Percentiles rank a stretch among this genome's conserved stretches.
These are phyloP conservation scores for Mrakia gelida DNA, from an alignment of 768 basidiomycete species.

Conservation along the genomic window DNA sequence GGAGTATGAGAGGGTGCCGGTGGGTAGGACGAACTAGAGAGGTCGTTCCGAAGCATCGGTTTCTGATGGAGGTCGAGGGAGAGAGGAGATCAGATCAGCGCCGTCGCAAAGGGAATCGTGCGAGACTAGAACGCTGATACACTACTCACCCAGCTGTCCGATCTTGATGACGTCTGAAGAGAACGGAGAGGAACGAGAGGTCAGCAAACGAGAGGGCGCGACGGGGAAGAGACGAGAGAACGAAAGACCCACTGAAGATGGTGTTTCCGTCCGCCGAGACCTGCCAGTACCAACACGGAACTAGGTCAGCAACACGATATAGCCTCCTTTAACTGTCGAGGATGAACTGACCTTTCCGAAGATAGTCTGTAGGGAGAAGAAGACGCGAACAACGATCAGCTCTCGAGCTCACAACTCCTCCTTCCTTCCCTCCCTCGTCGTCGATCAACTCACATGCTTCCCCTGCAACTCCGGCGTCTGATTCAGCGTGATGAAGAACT, in stretches of 20 bases:
- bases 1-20: not conserved
- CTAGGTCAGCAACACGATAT: not conserved
- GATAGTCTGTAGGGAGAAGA: constrained; percentile 52
- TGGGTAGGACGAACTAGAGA: constrained; percentile 60
- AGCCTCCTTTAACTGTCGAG: not conserved
- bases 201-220: not conserved
- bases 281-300: not conserved
- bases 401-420: not conserved
- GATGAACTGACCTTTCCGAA: constrained; percentile 52
- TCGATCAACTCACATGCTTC: constrained; percentile 54
- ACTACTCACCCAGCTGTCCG: constrained; percentile 56
- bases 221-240: not conserved
- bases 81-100: not conserved
- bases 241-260: constrained; percentile 54
- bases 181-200: not conserved
- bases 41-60: constrained; percentile 70
- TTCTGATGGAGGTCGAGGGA: constrained; percentile 46
- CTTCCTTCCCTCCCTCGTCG: not conserved
- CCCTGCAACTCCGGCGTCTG: constrained; percentile 87
- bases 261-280: constrained; percentile 64
- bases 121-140: no score
- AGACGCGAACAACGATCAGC: not conserved
- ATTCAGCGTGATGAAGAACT: constrained; percentile 82
- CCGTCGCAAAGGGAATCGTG: not conserved
- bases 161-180: constrained; percentile 71